A percentile compares a stretch with the other conserved stretches of the same genome.
phyloP scores from a whole-genome alignment of 306 rosid species.

The Vachellia pachyceras region DNA sequence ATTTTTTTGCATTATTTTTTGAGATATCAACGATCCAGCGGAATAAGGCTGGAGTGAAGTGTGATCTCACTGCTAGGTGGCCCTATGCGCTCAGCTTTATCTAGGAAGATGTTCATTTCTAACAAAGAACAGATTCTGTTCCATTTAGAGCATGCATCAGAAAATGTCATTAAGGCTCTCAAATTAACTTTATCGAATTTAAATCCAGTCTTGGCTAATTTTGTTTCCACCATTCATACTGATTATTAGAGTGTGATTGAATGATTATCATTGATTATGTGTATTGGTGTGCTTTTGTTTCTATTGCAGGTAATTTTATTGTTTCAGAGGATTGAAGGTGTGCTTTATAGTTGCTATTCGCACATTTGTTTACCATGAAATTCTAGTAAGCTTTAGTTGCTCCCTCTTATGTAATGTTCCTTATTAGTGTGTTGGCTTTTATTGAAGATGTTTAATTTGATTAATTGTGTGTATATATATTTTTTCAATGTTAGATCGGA shows the following conservation, averaged over 20 bases:
- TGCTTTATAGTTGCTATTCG: constrained; percentile 95
- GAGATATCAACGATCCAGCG: neutral
- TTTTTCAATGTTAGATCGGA: too few species aligned
- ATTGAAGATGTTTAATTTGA: too few species aligned
- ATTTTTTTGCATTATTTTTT: neutral
- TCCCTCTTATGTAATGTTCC: too few species aligned
- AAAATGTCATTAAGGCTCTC: constrained; percentile 45
- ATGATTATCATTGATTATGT: neutral
- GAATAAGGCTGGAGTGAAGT: neutral
- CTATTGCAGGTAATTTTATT: constrained; percentile 72
- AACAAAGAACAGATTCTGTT: constrained; percentile 59
- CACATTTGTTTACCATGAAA: too few species aligned
- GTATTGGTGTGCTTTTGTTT: constrained; percentile 23
- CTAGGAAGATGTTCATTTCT: constrained; percentile 55
- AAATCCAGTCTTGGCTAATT: constrained; percentile 57
- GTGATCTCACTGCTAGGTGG: constrained; percentile 4
- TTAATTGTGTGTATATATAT: too few species aligned
- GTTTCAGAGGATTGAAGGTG: constrained; percentile 98
- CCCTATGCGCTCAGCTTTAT: constrained; percentile 30
- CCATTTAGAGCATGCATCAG: constrained; percentile 47
- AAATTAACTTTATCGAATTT: constrained; percentile 55
- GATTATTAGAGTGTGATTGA: constrained; percentile 9
- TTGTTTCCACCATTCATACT: too few species aligned
- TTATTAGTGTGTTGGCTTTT: too few species aligned
- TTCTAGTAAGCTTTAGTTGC: too few species aligned